phyloP scores from a whole-genome alignment of 2,329 filamentous ascomycete genomes.

The Penicillium sp. region DNA sequence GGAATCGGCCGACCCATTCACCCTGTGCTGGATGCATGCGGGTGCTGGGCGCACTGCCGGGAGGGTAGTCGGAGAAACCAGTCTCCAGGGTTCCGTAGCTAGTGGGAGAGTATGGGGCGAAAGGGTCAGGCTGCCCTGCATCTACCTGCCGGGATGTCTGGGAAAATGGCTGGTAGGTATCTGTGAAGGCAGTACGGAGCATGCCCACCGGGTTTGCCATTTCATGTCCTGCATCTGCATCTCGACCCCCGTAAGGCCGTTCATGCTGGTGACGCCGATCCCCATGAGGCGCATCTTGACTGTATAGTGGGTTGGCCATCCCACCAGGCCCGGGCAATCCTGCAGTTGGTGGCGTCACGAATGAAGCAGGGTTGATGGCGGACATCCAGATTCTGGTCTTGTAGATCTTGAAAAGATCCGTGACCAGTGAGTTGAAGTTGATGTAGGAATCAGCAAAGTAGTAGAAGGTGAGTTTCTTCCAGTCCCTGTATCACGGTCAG shows the following conservation, averaged over 20 bases:
- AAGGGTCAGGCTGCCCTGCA: slow-evolving; percentile 36
- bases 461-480: slow-evolving; percentile 98
- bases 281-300: slow-evolving; percentile 33
- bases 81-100: slow-evolving; percentile 42
- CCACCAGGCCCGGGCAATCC: slow-evolving; percentile 69
- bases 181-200: slow-evolving; percentile 36
- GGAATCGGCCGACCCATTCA: slow-evolving; percentile 66
- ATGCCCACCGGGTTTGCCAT: slow-evolving; percentile 28
- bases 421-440: slow-evolving; percentile 97
- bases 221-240: slow-evolving; percentile 33
- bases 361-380: slow-evolving; percentile 95
- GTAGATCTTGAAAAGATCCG: slow-evolving; percentile 98
- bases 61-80: slow-evolving; percentile 32
- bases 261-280: slow-evolving; percentile 46
- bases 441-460: slow-evolving; percentile 98
- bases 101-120: slow-evolving; percentile 32
- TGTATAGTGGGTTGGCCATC: slow-evolving; percentile 64
- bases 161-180: slow-evolving; percentile 39
- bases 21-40: slow-evolving; percentile 38
- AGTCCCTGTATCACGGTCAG: slow-evolving; percentile 66
- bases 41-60: slow-evolving; percentile 34
- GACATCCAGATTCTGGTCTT: slow-evolving; percentile 99
- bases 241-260: slow-evolving; percentile 32
- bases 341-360: slow-evolving; percentile 70
- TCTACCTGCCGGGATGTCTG: slow-evolving; percentile 35